These are phyloP conservation scores for Chrysosporium queenslandicum DNA, from an alignment of 2,329 filamentous ascomycete genomes.

Conservation along the genomic window DNA sequence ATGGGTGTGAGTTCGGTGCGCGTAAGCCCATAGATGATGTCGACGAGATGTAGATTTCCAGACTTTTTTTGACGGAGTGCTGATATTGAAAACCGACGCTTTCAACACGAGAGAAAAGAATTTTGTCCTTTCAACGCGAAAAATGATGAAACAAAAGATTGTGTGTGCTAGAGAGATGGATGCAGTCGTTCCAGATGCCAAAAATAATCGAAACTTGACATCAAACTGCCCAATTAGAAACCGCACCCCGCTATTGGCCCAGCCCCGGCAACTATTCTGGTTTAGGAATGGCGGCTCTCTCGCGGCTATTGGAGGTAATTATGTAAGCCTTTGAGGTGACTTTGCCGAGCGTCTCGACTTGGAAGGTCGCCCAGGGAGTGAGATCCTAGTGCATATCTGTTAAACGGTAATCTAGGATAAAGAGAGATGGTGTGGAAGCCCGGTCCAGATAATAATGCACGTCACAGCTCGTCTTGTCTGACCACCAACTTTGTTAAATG, in stretches of 20 bases:
- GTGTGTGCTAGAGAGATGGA: too few species aligned
- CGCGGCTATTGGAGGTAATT: neutral
- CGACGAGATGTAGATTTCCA: constrained; percentile 1
- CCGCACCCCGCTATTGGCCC: neutral
- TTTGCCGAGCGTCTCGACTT: neutral
- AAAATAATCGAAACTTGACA: constrained; percentile 8
- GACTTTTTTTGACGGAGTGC: neutral
- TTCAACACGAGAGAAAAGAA: neutral
- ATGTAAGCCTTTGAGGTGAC: neutral
- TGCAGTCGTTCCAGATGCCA: neutral
- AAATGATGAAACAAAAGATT: neutral
- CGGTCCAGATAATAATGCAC: too few species aligned
- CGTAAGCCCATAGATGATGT: constrained; percentile 21
- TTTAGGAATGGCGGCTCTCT: neutral
- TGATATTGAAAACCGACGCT: neutral
- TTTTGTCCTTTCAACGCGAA: neutral
- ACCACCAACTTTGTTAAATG: neutral
- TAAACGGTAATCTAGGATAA: too few species aligned
- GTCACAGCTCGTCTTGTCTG: neutral
- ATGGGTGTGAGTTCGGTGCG: constrained; percentile 20
- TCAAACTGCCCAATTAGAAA: constrained; percentile 12
- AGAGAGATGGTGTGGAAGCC: too few species aligned
- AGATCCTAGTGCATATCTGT: too few species aligned
- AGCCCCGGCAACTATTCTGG: neutral
- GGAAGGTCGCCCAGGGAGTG: too few species aligned